Conservation (phyloP, 2,329 filamentous ascomycete species). For the Pseudogymnoascus sp. region DNA sequence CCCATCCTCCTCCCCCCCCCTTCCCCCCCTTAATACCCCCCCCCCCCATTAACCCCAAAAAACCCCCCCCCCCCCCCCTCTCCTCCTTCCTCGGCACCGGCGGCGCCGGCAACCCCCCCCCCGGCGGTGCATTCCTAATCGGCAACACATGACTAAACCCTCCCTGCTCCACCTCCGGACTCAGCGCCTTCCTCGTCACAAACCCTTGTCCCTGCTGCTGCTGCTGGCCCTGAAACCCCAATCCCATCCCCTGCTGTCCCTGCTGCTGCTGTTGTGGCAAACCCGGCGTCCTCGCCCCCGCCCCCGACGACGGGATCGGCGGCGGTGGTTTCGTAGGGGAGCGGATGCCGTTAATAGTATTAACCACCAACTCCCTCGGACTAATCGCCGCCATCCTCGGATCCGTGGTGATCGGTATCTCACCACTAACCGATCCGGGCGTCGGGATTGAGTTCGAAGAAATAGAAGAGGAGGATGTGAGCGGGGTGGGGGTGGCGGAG, state of each 20-base stretch:
- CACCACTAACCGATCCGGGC: slow-evolving; percentile 59
- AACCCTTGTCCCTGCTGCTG: no score
- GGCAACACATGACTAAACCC: slow-evolving; percentile 40
- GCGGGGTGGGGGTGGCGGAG: slow-evolving; percentile 26
- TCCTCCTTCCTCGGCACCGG: slow-evolving; percentile 42
- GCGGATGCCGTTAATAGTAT: slow-evolving; percentile 29
- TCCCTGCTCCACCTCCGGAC: background rate
- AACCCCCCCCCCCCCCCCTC: slow-evolving; percentile 19
- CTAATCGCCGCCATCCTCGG: slow-evolving; percentile 20
- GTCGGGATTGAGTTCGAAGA: slow-evolving; percentile 29
- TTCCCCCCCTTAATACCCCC: background rate
- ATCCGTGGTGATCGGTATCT: slow-evolving; percentile 59
- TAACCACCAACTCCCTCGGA: slow-evolving; percentile 25
- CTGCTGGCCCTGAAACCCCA: no score
- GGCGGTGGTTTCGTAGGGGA: slow-evolving; percentile 13
- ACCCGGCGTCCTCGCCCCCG: background rate
- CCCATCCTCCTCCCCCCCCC: no score
- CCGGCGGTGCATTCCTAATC: slow-evolving; percentile 51
- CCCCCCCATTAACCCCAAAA: background rate
- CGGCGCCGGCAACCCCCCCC: slow-evolving; percentile 51
- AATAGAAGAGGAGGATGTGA: slow-evolving; percentile 32
- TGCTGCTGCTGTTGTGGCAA: no score
- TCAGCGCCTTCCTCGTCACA: background rate
- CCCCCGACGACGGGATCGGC: background rate
- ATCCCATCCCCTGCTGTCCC: no score